Evolutionary conservation across 2,329 filamentous ascomycete genomes (phyloP).

Genomic region (Penicillium sp.): DNA sequence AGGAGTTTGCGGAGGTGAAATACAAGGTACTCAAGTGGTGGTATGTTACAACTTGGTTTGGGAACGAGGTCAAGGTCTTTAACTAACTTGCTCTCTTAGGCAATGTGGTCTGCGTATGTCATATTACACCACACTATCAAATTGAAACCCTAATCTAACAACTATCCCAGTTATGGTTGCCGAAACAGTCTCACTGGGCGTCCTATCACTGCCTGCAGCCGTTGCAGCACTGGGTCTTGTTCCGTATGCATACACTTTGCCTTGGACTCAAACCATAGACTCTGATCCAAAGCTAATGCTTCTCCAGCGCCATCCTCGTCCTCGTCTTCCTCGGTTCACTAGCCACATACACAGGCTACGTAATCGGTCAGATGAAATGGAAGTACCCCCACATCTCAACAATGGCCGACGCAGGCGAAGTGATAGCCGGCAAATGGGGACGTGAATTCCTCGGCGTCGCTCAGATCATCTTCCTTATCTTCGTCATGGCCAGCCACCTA

Average conservation of each 20-base stretch:
- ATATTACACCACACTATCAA: background rate
- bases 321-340: slow-evolving; percentile 53
- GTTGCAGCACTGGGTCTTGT: slow-evolving; percentile 53
- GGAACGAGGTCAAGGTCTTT: background rate
- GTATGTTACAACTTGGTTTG: slow-evolving; percentile 18
- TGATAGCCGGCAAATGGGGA: slow-evolving; percentile 59
- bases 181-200: slow-evolving; percentile 57
- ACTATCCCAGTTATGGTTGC: slow-evolving; percentile 50
- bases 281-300: slow-evolving; percentile 9
- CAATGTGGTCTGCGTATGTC: slow-evolving; percentile 42
- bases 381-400: slow-evolving; percentile 58
- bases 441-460: slow-evolving; percentile 61
- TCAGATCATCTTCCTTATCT: slow-evolving; percentile 62
- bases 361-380: slow-evolving; percentile 58
- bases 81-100: slow-evolving; percentile 24
- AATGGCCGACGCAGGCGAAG: slow-evolving; percentile 64
- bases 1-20: slow-evolving; percentile 44
- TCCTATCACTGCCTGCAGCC: slow-evolving; percentile 53
- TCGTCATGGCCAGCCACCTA: slow-evolving; percentile 68
- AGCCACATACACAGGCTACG: slow-evolving; percentile 59
- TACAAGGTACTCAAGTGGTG: slow-evolving; percentile 51
- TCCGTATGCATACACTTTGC: slow-evolving; percentile 35
- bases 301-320: slow-evolving; percentile 48
- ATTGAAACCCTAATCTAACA: background rate
- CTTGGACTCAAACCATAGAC: background rate